Conservation (phyloP, 768 basidiomycete genomes). For the Hemileccinum impolitum region DNA sequence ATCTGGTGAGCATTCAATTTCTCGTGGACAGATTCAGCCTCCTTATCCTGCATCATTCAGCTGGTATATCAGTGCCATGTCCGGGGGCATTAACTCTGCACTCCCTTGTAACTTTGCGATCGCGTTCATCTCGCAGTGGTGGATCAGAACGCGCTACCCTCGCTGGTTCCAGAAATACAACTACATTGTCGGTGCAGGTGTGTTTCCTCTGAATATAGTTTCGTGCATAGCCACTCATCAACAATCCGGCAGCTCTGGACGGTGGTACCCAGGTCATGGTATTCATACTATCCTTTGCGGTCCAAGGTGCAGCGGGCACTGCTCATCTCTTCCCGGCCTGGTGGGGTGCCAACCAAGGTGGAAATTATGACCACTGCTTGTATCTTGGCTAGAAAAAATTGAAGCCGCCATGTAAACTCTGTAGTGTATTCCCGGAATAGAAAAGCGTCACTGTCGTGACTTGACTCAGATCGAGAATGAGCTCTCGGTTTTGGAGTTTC, state of each 20-base stretch:
- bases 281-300: constrained; percentile 48
- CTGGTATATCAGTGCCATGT: constrained; percentile 16
- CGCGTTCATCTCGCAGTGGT: constrained; percentile 37
- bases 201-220: not conserved
- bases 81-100: constrained; percentile 29
- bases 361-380: constrained; percentile 33
- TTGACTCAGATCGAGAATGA: not conserved
- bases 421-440: too few species aligned
- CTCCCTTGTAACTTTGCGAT: constrained; percentile 14
- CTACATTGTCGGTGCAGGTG: constrained; percentile 42
- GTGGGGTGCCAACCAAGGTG: constrained; percentile 57
- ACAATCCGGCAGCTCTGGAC: constrained; percentile 28
- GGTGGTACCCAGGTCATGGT: constrained; percentile 50
- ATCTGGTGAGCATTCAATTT: constrained; percentile 19
- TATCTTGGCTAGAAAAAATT: constrained; percentile 8
- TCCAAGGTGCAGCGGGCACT: constrained; percentile 48
- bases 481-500: not conserved
- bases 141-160: constrained; percentile 35
- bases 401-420: not conserved
- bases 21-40: not conserved
- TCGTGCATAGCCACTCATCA: not conserved
- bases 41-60: not conserved
- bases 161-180: constrained; percentile 39
- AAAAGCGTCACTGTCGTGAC: too few species aligned
- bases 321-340: constrained; percentile 52